A percentile compares a stretch with the other conserved stretches of the same genome.
Evolutionary conservation across 306 rosid genomes (phyloP).

Genomic region (Casuarina glauca): DNA sequence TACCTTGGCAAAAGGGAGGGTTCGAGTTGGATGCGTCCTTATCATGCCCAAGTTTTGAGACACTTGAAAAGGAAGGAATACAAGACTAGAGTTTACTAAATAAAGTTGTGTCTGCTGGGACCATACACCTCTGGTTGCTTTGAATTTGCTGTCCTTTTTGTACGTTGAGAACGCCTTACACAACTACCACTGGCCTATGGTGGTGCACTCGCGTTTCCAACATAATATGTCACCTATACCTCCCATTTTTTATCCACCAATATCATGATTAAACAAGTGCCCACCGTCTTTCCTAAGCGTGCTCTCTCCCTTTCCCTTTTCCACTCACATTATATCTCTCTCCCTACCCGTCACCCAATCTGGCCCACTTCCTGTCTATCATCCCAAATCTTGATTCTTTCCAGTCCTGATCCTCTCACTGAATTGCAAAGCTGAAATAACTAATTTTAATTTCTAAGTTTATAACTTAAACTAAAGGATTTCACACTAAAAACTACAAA

Average conservation of each 20-base stretch:
- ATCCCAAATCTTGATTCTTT: too few species aligned
- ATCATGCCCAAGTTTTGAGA: slow-evolving; percentile 6
- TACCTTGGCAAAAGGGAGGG: background rate
- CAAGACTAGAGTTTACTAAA: too few species aligned
- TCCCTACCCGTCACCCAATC: background rate
- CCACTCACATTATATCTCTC: too few species aligned
- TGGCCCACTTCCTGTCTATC: too few species aligned
- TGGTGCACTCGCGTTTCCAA: background rate
- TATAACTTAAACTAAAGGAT: too few species aligned
- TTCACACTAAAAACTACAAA: too few species aligned
- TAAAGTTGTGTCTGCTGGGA: too few species aligned
- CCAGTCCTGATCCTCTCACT: too few species aligned
- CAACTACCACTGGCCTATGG: slow-evolving; percentile 8
- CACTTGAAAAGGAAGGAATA: background rate
- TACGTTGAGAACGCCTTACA: background rate
- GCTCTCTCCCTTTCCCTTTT: background rate
- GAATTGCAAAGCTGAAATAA: too few species aligned
- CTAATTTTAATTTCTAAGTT: too few species aligned
- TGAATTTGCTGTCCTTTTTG: background rate
- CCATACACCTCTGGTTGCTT: background rate
- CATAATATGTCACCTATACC: background rate
- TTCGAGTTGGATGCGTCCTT: background rate
- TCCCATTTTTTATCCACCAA: background rate
- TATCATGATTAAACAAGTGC: background rate
- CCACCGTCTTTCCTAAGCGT: background rate